Base-by-base conservation (phyloP, 139 green algal genomes). In the Chlorella sp. region DNA sequence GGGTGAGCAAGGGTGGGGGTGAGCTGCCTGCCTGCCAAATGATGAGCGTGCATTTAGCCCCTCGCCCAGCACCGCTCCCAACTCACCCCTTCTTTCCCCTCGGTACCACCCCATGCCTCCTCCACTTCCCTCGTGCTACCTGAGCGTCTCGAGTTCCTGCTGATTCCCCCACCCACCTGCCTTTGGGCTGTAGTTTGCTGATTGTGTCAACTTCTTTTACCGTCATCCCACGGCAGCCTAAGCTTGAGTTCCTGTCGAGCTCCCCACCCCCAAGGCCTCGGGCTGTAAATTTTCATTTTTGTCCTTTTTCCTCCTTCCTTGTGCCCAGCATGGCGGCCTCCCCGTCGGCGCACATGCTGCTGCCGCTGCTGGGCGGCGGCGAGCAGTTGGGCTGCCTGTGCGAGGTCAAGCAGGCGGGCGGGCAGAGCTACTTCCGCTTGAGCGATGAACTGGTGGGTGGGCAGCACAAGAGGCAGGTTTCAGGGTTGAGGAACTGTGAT, bases 341-440 rank as follows among this genome's bases (percentile, higher is more conserved):
- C 1, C 28, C 61, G 21, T 79, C 60, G 22, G 71, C 53, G 32
- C 85, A 83, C 39, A 57, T 87, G 36, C 69, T 93, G 53, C 36
- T 42, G 28, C 28, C 40, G 5, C 73, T 83, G 76, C 57, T 91
- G 19, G 32, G 34, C 32, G 30, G 40, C 39, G 48, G 71, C n/a
- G 24, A 79, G 36, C 79, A 90, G 61, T 81, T 94, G 40, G 48
- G 16, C 21, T 80, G 86, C 73, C n/a, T 94, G 3, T 94, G 92
- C 68, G 92, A 94, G 14, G 73, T 79, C 28, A 94, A 92, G 90
- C 34, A 90, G 78, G 80, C 76, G 30, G 91, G 83, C 19, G 79
- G 71, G 34, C 81, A 94, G 69, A 40, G 68, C 28, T 94, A 92
- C 68, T 94, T 87, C 69, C 81, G 91, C 19, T n/a, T 94, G 1